phyloP scores from a whole-genome alignment of 352 stramenopile genomes.

The Phytophthora pluvialis region DNA sequence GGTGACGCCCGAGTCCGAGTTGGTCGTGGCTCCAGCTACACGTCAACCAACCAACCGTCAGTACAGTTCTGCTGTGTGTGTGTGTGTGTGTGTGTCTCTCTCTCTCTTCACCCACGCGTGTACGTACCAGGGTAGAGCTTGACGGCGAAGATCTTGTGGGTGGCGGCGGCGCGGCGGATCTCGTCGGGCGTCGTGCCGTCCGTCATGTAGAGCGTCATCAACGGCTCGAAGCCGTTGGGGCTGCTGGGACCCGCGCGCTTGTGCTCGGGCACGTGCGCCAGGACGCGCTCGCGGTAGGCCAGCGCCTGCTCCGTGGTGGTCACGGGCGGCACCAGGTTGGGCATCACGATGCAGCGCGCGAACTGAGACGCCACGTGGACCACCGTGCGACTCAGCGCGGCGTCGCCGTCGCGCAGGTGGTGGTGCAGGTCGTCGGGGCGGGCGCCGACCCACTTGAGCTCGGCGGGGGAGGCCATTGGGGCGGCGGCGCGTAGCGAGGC shows the following conservation, averaged over 20 bases:
- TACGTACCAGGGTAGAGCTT: constrained; percentile 97
- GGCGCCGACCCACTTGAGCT: constrained; percentile 49
- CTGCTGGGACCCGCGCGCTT: constrained; percentile 28
- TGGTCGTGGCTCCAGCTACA: constrained; percentile 96
- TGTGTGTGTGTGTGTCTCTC: background rate
- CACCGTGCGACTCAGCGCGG: constrained; percentile 83
- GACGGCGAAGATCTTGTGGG: constrained; percentile 92
- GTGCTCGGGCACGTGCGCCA: constrained; percentile 80
- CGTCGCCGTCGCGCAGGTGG: constrained; percentile 94
- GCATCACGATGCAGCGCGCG: constrained; percentile 96
- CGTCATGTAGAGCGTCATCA: constrained; percentile 99
- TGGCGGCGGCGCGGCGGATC: constrained; percentile 92
- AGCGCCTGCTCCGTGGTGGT: constrained; percentile 95
- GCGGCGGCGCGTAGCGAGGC: background rate
- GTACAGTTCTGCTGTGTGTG: background rate
- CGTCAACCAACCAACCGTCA: constrained; percentile 4
- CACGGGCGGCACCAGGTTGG: constrained; percentile 98
- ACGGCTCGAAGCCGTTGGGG: constrained; percentile 84
- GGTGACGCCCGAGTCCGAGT: constrained; percentile 97
- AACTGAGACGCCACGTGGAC: constrained; percentile 86
- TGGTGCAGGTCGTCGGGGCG: constrained; percentile 98
- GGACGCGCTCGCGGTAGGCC: constrained; percentile 96
- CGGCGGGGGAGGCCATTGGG: constrained; percentile 24
- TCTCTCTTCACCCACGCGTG: background rate
- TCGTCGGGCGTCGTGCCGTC: constrained; percentile 97